phyloP scores from a whole-genome alignment of 2,329 filamentous ascomycete species.

The Trichoderma asperellum region DNA sequence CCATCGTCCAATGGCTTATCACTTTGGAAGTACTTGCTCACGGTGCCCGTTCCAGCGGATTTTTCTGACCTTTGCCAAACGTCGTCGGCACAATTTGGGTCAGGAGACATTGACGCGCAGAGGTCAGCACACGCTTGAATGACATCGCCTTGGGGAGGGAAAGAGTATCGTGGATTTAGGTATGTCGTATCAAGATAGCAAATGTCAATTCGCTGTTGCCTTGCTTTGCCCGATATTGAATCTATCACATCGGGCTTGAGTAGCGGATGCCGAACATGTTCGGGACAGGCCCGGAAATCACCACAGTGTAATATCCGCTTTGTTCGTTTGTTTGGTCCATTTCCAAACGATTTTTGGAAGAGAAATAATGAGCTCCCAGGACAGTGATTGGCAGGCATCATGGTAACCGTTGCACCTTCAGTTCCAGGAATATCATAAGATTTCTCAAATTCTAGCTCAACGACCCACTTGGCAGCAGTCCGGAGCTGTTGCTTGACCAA shows the following conservation, averaged over 20 bases:
- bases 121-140: constrained; percentile 86
- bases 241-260: constrained; percentile 77
- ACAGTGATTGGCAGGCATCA: constrained; percentile 96
- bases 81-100: constrained; percentile 55
- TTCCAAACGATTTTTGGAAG: constrained; percentile 77
- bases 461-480: constrained; percentile 83
- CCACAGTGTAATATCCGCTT: constrained; percentile 93
- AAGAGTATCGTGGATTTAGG: constrained; percentile 91
- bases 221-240: constrained; percentile 68
- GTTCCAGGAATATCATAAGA: constrained; percentile 79
- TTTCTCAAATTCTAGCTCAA: constrained; percentile 83
- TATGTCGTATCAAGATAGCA: constrained; percentile 99
- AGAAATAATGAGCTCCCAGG: constrained; percentile 92
- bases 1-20: constrained; percentile 38
- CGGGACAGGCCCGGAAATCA: constrained; percentile 88
- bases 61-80: constrained; percentile 52
- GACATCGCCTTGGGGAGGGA: constrained; percentile 86
- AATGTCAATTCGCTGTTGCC: constrained; percentile 86
- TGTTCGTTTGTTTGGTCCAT: constrained; percentile 60
- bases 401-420: constrained; percentile 82
- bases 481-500: constrained; percentile 83
- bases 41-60: constrained; percentile 47
- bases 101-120: constrained; percentile 75
- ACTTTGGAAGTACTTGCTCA: constrained; percentile 59
- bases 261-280: constrained; percentile 80